Evolutionary conservation across 1,284 basidiomycete species (phyloP).

Genomic region (Tremellales sp.): DNA sequence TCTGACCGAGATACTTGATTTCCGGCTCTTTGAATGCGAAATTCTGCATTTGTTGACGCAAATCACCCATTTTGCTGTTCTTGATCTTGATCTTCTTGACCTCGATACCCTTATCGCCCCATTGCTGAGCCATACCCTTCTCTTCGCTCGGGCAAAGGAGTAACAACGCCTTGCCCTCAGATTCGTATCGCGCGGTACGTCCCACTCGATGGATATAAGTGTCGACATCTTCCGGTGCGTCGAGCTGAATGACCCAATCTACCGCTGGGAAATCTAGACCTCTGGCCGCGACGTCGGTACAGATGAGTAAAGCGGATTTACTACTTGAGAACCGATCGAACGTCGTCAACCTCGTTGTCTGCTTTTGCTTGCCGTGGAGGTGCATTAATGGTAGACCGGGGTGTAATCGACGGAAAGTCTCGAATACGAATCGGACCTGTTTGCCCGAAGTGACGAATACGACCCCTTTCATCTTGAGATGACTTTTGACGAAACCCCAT

Average conservation of each 20-base stretch:
- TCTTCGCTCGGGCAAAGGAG: conserved; percentile 88
- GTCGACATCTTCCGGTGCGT: conserved; percentile 96
- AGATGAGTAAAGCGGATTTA: conserved; percentile 77
- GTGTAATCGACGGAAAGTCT: conserved; percentile 91
- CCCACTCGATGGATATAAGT: conserved; percentile 98
- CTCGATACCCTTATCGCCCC: conserved; percentile 70
- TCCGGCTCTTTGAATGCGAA: conserved; percentile 94
- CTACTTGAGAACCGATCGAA: conserved; percentile 76
- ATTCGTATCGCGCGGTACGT: conserved; percentile 88
- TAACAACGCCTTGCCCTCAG: conserved; percentile 79
- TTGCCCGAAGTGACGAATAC: conserved; percentile 95
- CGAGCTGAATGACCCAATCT: conserved; percentile 97
- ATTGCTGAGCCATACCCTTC: conserved; percentile 72
- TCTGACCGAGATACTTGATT: conserved; percentile 93
- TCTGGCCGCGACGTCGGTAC: conserved; percentile 96
- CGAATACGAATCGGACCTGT: conserved; percentile 95
- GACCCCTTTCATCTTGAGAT: conserved; percentile 85
- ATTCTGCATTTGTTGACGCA: conserved; percentile 85
- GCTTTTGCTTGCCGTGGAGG: conserved; percentile 96
- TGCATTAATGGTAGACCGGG: conserved; percentile 87
- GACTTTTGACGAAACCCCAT: conserved; percentile 93
- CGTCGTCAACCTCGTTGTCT: conserved; percentile 75
- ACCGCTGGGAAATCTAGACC: conserved; percentile 96
- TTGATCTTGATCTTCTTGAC: conserved; percentile 85
- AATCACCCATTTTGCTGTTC: conserved; percentile 75